phyloP scores from a whole-genome alignment of 805 yeast genomes.

The Grigorovia yakushimaensis region DNA sequence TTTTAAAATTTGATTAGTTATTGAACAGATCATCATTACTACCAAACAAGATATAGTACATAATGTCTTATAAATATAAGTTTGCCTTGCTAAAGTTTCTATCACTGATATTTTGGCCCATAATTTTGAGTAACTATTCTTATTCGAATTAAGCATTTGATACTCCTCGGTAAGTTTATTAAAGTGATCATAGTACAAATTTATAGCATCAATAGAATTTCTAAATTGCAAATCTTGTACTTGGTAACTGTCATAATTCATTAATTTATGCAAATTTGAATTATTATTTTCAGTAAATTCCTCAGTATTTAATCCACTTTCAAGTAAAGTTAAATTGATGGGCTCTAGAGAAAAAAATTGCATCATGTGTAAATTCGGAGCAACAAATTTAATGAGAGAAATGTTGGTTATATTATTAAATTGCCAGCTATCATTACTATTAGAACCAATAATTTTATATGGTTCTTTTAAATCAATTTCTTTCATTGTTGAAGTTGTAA shows the following conservation, averaged over 20 bases:
- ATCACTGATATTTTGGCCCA: background rate
- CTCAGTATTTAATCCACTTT: constrained; percentile 10
- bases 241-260: constrained; percentile 10
- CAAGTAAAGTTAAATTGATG: constrained; percentile 47
- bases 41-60: background rate
- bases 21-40: constrained; percentile 6
- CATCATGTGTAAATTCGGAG: constrained; percentile 61
- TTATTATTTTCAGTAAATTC: constrained; percentile 10
- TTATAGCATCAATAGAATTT: constrained; percentile 15
- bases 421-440: constrained; percentile 3
- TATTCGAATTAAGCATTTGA: constrained; percentile 2
- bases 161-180: constrained; percentile 11
- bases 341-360: constrained; percentile 75
- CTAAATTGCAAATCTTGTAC: constrained; percentile 8
- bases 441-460: constrained; percentile 9
- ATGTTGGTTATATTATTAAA: constrained; percentile 7
- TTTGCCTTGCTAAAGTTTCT: background rate
- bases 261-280: constrained; percentile 6
- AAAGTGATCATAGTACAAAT: constrained; percentile 16
- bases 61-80: background rate
- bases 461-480: constrained; percentile 3
- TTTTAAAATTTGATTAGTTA: constrained; percentile 12
- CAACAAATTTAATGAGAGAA: constrained; percentile 46
- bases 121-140: background rate
- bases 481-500: constrained; percentile 1